Base-by-base conservation (phyloP, 345 rosid species). In the Eutrema yunnanense region DNA sequence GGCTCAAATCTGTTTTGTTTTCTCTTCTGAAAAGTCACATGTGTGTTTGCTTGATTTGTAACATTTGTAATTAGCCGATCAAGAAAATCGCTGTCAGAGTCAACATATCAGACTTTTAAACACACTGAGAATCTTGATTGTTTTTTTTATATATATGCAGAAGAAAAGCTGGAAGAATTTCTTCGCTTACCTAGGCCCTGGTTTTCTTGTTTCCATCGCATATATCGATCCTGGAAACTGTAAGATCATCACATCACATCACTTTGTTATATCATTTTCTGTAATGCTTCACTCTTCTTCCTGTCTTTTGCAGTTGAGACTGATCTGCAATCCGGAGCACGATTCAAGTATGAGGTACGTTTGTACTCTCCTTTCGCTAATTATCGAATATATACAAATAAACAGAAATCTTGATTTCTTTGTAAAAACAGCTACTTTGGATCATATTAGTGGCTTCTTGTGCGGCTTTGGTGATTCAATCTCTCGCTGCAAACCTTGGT, bases 211-310 rank as follows among this genome's bases (percentile, higher is more conserved):
- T 74, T 89, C 92, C 10, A 92, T 95, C 63, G 99, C 97, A 30
- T 95, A 95, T 73, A 95, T 89, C 69, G 99, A 95, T 74, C 98
- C 97, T 62, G 98, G 97, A 84, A 94, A 94, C 64, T 89, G 98
- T 94, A 83, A 86, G 92, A 47, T 56, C 49, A 58, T 19, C 0
- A 51, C 30, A 2, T 26, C n/a, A 22, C 26, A 14, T 33, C 60
- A 47, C 5, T 51, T 44, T 60, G 3, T 11, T 67, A 26, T 56
- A 6, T 54, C n/a, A 34, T 14, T 55, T 22, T 53, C 38, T 6
- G 4, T 53, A 63, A 43, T 41, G 67, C 48, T 46, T 74, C 0
- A 1, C 33, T 52, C 47, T 65, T 57, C n/a, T 33, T 62, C 8
- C 36, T 81, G 58, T 76, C 41, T 56, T 65, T 59, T 85, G 75